Evolutionary conservation across 352 stramenopile genomes (phyloP), one percentile per base, ranked within the genome.

Genomic region (Heterotrichella gracilis): DNA sequence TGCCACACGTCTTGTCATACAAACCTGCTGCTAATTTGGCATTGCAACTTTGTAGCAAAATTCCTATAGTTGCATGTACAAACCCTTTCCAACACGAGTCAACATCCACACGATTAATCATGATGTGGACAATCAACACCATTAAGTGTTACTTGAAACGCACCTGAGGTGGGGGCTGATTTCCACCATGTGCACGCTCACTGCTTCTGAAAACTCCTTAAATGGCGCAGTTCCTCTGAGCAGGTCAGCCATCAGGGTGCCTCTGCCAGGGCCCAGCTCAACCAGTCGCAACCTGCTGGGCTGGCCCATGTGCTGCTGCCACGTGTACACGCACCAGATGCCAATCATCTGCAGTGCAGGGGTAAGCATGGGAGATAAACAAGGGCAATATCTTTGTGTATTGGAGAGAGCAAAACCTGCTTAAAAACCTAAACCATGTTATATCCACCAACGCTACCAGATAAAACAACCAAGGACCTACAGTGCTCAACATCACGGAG

Each of bases 171-270:
- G 77, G 64, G 81, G 80, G 75, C 82, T 90, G 66, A 87, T 85
- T 73, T 93, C 85, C 20, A 93, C 78, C 79, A 93, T 85, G 78
- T 92, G 84, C 64, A 93, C 79, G 40, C 70, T 70, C 17, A 89
- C 72, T 64, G 80, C 80, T 22, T 81, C 64, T 75, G 87, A 86
- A 77, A 93, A 89, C 23, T 75, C 73, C 42, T 82, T 79, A 72
- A 92, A 90, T 19, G 78, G 83, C 70, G 81, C 80, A 69, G 82
- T 81, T 19, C 82, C 80, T 41, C 85, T 82, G 70, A 93, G 71
- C 70, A 92, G 81, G 76, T 92, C 86, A 69, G 76, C 81, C 84
- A 93, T 93, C 67, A 94, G 80, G 0, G 80, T 90, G 17, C 86
- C 76, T 24, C 70, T 70, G 20, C 74, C 76, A 0, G 76, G 78